Evolutionary conservation across 75 land plant species (phyloP), one percentile per base, ranked within the genome.

Genomic region (Chamaecyparis obtusa): DNA sequence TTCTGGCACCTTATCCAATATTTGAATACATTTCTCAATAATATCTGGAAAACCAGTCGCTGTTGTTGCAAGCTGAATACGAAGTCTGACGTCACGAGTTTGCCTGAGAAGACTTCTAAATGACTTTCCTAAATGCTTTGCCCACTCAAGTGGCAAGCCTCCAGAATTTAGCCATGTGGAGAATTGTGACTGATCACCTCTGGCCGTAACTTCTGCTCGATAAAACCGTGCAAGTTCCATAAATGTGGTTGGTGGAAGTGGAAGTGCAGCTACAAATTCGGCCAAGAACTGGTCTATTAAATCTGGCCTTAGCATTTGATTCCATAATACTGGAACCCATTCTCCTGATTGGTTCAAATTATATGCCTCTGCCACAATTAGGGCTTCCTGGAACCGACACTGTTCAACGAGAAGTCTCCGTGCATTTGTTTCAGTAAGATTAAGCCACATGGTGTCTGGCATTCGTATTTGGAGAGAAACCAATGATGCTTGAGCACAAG

Each of bases 351-450:
- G 95, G 89, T 95, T 95, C 69, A 98, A 91, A 51, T 83, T 88
- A 89, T 98, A 98, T 10, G 96, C 99, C 88, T 98, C 99, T 33
- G 99, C 99, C 46, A 98, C 99, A 85, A 97, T 96, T 30, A 98
- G 91, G 24, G 99, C 97, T 85, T 98, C 99, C 74, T 94, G 99
- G 85, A 98, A 98, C 8, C 96, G 94, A 19, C 93, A 94, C 90
- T 95, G 99, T 85, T 96, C 97, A 57, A 96, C 99, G 35, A 98
- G 91, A 14, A 89, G 90, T 46, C 96, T 84, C 79, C 99, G 88
- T 36, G 99, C 99, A 88, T 94, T 95, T 44, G 97, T 96, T 72
- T 95, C 99, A 76, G 94, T 90, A 24, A 93, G 92, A 39, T 91
- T 88, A 17, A 98, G 92, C 97, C 97, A 98, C 79, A 86, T 83